These are phyloP conservation scores for Trametes villosa DNA, from an alignment of 768 basidiomycete genomes.

Conservation along the genomic window DNA sequence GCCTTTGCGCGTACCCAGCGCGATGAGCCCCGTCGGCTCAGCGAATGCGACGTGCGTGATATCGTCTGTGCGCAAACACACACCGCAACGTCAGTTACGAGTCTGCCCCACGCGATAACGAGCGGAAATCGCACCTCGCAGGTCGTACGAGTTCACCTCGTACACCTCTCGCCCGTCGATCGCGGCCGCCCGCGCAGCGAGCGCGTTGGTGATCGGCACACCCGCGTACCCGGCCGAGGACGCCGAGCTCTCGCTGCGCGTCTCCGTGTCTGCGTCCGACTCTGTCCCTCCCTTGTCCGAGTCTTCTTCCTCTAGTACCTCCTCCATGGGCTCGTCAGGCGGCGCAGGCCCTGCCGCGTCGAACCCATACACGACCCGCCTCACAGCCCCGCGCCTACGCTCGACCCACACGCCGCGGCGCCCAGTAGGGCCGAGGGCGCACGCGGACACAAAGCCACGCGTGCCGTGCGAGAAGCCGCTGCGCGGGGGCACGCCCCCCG, in stretches of 20 bases:
- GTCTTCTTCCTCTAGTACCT: background rate
- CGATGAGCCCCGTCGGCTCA: constrained; percentile 34
- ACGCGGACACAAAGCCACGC: constrained; percentile 55
- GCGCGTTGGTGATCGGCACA: background rate
- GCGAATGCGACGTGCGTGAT: constrained; percentile 38
- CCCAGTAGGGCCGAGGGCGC: constrained; percentile 51
- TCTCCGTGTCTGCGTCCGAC: background rate
- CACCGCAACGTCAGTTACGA: background rate
- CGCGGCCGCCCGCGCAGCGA: background rate
- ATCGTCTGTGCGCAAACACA: constrained; percentile 29
- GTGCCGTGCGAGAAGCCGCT: constrained; percentile 29
- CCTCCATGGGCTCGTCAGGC: background rate
- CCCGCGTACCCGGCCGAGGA: background rate
- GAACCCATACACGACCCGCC: constrained; percentile 52
- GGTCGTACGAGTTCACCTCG: constrained; percentile 36
- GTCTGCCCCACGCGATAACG: background rate
- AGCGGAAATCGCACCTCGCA: constrained; percentile 30
- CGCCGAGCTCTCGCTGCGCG: background rate
- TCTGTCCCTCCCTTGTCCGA: background rate
- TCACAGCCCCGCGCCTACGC: constrained; percentile 46
- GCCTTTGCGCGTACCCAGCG: constrained; percentile 34
- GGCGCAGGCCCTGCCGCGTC: constrained; percentile 4
- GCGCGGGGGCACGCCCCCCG: constrained; percentile 22
- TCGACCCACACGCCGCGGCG: constrained; percentile 62
- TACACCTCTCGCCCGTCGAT: constrained; percentile 31